Evolutionary conservation across 1,284 basidiomycete species (phyloP).

Genomic region (Marasmius sp.): DNA sequence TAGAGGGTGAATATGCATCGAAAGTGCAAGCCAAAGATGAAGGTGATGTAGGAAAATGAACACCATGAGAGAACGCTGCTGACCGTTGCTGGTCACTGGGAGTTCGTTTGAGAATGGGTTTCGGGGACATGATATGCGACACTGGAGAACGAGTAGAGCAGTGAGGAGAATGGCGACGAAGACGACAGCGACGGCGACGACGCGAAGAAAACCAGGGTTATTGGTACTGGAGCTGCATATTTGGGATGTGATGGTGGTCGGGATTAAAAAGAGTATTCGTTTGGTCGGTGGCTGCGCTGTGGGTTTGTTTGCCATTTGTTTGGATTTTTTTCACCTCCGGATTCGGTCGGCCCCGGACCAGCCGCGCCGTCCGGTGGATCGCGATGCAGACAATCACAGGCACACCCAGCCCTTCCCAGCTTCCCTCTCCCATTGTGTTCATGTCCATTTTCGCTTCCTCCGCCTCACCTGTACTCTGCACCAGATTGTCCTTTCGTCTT

Average conservation of each 20-base stretch:
- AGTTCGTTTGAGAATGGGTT: constrained; percentile 43
- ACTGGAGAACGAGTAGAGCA: neutral
- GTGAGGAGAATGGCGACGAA: constrained; percentile 9
- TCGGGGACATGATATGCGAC: constrained; percentile 28
- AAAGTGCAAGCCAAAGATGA: constrained; percentile 57
- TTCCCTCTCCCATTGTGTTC: neutral
- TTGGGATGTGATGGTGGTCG: neutral
- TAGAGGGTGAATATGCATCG: constrained; percentile 49
- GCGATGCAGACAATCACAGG: too few species aligned
- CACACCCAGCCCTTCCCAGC: neutral
- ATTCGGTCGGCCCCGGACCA: neutral
- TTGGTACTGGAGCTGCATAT: neutral
- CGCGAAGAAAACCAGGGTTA: neutral
- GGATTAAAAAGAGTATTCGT: neutral
- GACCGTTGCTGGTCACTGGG: constrained; percentile 9
- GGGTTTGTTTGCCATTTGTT: neutral
- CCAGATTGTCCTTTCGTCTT: neutral
- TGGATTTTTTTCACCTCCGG: neutral
- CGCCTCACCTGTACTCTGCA: neutral
- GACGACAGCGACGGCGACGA: neutral
- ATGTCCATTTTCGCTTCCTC: neutral
- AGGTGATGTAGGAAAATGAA: constrained; percentile 55
- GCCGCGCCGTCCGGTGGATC: neutral
- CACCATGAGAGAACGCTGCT: constrained; percentile 29
- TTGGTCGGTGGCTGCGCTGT: neutral